Base-by-base conservation (phyloP, 495 filamentous ascomycete species). In the Aspergillus asperescens region DNA sequence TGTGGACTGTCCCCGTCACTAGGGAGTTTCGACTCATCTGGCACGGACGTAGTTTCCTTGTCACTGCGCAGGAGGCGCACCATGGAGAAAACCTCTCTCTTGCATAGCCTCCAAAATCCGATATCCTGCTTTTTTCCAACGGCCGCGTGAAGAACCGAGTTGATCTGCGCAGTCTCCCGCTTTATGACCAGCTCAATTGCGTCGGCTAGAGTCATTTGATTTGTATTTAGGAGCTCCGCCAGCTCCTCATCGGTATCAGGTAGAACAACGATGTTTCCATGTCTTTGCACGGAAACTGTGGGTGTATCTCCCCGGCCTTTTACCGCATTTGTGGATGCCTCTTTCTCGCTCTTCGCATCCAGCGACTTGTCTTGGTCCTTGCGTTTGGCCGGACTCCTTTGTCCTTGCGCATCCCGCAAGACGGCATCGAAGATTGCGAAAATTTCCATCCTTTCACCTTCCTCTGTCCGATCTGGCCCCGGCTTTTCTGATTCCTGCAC, bases 41-140 rank as follows among this genome's bases (percentile, higher is more conserved):
- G 28, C 25, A 34, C 18, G 7, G 50, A 31, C 5, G 29, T 19
- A 13, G 22, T 13, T 5, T 20, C 42, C 25, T 45, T 8, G n/a
- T 42, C 20, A 12, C 29, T 18, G 15, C 38, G 29, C 10, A 81
- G 53, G 51, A 74, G 75, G 4, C 60, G 54, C 5, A 83, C 71
- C 61, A 89, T 69, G 1, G 77, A 72, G 60, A 89, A 89, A 16
- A 94, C 83, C 45, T 87, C 81, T 3, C 73, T 66, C 50, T 87
- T 78, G 54, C 93, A 75, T 0, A 89, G 68, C 3, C 79, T 68
- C 90, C 89, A 94, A 7, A 94, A 62, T 22, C 81, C 80, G 15
- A 78, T 65, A 52, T 93, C 89, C 0, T 81, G 82, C 41, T 70
- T 63, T 7, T 81, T 80, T 6, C 63, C 60, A 10, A 74, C 45